Evolutionary conservation across 2,329 filamentous ascomycete genomes (phyloP).

Genomic region (Neoarthrinium moseri): DNA sequence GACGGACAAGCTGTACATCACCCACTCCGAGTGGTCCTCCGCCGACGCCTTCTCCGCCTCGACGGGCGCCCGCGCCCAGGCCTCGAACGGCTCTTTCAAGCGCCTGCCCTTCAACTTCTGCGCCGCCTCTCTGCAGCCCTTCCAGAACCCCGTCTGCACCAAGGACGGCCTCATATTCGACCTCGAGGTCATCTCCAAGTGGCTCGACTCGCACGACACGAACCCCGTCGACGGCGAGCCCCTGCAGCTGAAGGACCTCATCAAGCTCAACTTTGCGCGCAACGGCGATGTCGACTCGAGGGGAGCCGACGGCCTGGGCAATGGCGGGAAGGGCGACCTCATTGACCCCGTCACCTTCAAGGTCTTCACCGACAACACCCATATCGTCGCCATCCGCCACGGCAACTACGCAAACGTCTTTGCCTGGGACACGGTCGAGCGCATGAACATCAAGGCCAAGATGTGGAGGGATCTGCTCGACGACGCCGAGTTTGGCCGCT

Average conservation of each 20-base stretch:
- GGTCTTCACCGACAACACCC: constrained; percentile 96
- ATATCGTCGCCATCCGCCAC: constrained; percentile 83
- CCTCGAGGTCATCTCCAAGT: constrained; percentile 87
- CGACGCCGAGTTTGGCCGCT: constrained; percentile 81
- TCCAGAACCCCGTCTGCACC: constrained; percentile 92
- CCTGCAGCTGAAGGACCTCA: constrained; percentile 77
- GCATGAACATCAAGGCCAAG: constrained; percentile 95
- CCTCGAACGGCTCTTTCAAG: constrained; percentile 68
- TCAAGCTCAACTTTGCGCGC: constrained; percentile 87
- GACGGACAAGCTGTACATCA: constrained; percentile 70
- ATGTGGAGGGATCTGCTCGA: constrained; percentile 90
- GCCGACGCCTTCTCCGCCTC: constrained; percentile 84
- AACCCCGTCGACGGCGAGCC: constrained; percentile 85
- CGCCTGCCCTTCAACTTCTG: constrained; percentile 97
- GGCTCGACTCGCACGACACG: constrained; percentile 90
- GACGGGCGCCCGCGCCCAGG: constrained; percentile 59
- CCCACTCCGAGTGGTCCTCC: constrained; percentile 96
- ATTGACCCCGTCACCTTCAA: constrained; percentile 98
- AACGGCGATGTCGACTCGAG: constrained; percentile 69
- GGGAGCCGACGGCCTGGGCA: constrained; percentile 37
- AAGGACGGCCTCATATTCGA: constrained; percentile 87
- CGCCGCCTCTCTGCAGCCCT: constrained; percentile 92
- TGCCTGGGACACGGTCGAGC: constrained; percentile 90
- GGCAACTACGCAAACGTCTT: constrained; percentile 91
- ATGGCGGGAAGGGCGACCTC: constrained; percentile 69